Base-by-base conservation (phyloP, 2,329 filamentous ascomycete genomes). In the Aspergillus puulaauensis region DNA sequence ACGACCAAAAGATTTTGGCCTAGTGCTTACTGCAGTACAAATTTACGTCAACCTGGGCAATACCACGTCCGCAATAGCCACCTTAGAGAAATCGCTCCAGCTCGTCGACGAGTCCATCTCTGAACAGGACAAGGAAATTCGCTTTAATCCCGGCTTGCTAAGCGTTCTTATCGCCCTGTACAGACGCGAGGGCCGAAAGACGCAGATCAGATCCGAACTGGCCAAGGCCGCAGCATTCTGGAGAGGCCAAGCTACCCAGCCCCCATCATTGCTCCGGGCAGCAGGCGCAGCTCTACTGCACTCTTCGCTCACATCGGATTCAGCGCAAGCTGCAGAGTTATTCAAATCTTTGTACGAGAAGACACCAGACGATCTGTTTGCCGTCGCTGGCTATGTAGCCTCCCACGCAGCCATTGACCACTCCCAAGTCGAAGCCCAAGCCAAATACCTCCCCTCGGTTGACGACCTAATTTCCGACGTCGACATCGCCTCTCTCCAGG, bases 341-440 rank as follows among this genome's bases (percentile, higher is more conserved):
- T 98, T 98, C 74, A 82, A 85, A 52, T 83, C 83, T 48, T 82
- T 98, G 12, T 84, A 89, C 62, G 76, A 83, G 2, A 81, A 86
- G 58, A 82, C 91, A n/a, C 79, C 70, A 3, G 66, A 79, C 40
- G 90, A 96, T 66, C 83, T 82, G 33, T 82, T 89, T 54, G 87
- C 90, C 1, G 84, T 86, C 15, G 92, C 92, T 8, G 95, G 95
- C 1, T 85, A 95, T n/a, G 85, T 98, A 7, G 95, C 95, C 3
- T 88, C 92, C 9, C 86, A 90, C 65, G 89, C 90, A 27, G 84
- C 84, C 2, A 65, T 72, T 15, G 72, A 76, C 55, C 72, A 75
- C 46, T 61, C 68, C 17, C 71, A 73, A 54, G 66, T 75, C 11
- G 68, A 75, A 55, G 65, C 71, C 0, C 68, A 75, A 48, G 65